Conservation (phyloP, 208 protist genomes). For the Hexamita inflata region DNA sequence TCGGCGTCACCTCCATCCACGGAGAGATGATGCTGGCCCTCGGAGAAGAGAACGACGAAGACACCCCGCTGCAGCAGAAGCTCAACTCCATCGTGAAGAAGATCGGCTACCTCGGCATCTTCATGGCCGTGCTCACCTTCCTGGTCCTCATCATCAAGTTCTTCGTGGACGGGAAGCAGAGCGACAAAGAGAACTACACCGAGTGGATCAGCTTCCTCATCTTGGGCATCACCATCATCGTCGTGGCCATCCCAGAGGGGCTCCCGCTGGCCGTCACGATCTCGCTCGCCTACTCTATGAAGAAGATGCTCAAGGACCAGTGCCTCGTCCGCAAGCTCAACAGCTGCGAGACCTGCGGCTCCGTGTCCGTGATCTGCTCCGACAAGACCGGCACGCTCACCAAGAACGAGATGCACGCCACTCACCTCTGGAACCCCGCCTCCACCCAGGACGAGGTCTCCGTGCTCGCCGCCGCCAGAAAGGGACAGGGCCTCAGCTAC, state of each 20-base stretch:
- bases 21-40: conserved; percentile 51
- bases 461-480: no score
- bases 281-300: conserved; percentile 80
- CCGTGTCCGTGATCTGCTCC: conserved; percentile 69
- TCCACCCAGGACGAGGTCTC: conserved; percentile 39
- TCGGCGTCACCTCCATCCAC: conserved; percentile 63
- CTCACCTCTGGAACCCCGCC: conserved; percentile 58
- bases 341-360: conserved; percentile 83
- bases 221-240: conserved; percentile 74
- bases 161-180: neutral
- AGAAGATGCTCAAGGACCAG: conserved; percentile 90
- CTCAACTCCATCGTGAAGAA: conserved; percentile 58
- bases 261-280: conserved; percentile 85
- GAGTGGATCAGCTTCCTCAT: conserved; percentile 62
- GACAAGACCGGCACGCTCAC: conserved; percentile 95
- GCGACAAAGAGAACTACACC: no score
- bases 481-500: neutral
- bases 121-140: conserved; percentile 59
- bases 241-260: conserved; percentile 83
- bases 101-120: conserved; percentile 65
- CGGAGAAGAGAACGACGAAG: conserved; percentile 47
- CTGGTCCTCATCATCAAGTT: conserved; percentile 38
- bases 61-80: conserved; percentile 72
- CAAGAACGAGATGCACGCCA: conserved; percentile 82
- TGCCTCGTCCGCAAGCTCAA: conserved; percentile 83